These are phyloP conservation scores for Fusarium udum DNA, from an alignment of 2,329 filamentous ascomycete species.

Conservation along the genomic window DNA sequence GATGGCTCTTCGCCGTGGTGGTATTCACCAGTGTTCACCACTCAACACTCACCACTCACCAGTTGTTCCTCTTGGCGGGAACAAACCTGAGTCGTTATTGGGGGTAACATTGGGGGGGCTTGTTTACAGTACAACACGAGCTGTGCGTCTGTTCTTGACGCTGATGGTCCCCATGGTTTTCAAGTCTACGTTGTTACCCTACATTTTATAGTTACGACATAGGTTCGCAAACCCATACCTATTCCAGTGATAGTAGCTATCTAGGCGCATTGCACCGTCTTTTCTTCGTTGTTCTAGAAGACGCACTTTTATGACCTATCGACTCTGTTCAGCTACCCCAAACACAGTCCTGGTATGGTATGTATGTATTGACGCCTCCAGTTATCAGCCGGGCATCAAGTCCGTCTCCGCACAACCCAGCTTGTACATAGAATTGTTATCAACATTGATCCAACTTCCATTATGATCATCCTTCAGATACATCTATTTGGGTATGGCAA, in stretches of 20 bases:
- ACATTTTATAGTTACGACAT: not conserved
- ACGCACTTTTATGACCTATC: constrained; percentile 1
- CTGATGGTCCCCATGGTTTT: not conserved
- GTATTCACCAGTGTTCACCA: constrained; percentile 2
- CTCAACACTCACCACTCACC: not conserved
- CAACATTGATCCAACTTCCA: not conserved
- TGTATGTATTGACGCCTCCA: not conserved
- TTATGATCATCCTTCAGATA: not conserved
- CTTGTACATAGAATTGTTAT: not conserved
- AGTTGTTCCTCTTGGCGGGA: not conserved
- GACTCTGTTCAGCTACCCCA: not conserved
- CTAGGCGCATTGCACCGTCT: not conserved
- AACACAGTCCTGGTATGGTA: not conserved
- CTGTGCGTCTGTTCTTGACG: not conserved
- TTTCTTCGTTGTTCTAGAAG: constrained; percentile 20
- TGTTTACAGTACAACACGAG: not conserved
- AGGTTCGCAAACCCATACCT: constrained; percentile 5
- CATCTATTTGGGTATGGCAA: not conserved
- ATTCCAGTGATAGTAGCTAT: not conserved
- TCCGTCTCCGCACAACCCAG: not conserved
- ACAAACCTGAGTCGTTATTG: not conserved
- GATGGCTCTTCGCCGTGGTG: not conserved
- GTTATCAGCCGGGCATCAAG: not conserved
- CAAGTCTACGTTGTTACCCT: not conserved
- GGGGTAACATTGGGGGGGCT: not conserved